Conservation (phyloP, 1,139 yeast genomes). For the Yamadazyma triangularis region DNA sequence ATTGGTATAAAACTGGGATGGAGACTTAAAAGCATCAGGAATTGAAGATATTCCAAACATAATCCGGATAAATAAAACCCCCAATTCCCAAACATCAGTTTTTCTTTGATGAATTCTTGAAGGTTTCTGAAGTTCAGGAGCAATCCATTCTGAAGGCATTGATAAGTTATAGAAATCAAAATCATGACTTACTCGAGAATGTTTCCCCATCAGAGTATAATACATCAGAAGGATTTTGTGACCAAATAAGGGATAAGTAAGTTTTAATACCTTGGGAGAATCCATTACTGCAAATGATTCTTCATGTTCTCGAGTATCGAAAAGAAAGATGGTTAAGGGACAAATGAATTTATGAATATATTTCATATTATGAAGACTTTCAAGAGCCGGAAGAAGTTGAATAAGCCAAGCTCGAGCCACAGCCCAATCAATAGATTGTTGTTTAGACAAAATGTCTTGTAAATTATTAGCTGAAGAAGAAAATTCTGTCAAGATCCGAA, state of each 20-base stretch:
- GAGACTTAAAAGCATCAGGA: conserved; percentile 52
- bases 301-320: conserved; percentile 16
- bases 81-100: conserved; percentile 92
- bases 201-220: conserved; percentile 27
- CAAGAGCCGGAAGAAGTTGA: conserved; percentile 80
- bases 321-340: conserved; percentile 49
- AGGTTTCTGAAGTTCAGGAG: conserved; percentile 62
- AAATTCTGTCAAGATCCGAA: conserved; percentile 66
- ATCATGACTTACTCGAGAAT: conserved; percentile 5
- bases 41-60: conserved; percentile 52
- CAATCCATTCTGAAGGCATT: conserved; percentile 52
- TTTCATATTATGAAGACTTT: conserved; percentile 77
- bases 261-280: conserved; percentile 42
- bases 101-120: conserved; percentile 56
- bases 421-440: conserved; percentile 63
- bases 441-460: conserved; percentile 64
- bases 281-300: conserved; percentile 7
- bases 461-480: conserved; percentile 52
- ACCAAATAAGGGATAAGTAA: conserved; percentile 71
- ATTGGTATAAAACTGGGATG: conserved; percentile 49
- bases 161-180: conserved; percentile 12
- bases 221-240: conserved; percentile 60
- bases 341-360: conserved; percentile 67
- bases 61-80: conserved; percentile 70
- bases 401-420: conserved; percentile 87